A percentile compares a stretch with the other conserved stretches of the same genome.
Evolutionary conservation across 352 stramenopile genomes (phyloP).

Genomic region (Pythium apleroticum): DNA sequence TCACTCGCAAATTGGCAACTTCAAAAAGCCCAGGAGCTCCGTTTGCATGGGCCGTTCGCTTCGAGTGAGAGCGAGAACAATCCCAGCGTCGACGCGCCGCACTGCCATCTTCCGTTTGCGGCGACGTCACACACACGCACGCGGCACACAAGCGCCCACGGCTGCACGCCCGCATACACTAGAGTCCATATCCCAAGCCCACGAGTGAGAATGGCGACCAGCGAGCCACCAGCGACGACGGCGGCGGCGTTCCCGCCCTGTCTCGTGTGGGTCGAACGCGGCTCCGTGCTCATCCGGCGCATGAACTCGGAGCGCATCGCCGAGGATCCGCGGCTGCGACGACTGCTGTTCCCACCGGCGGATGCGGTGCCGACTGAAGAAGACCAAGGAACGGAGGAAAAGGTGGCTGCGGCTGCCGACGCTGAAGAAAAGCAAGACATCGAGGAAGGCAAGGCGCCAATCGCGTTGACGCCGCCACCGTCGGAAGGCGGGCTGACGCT

Average conservation of each 20-base stretch:
- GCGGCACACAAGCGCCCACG: background rate
- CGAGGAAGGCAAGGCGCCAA: background rate
- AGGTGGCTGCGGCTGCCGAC: conserved; percentile 20
- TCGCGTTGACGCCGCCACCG: background rate
- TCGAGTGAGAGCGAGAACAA: conserved; percentile 19
- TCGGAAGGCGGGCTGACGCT: conserved; percentile 17
- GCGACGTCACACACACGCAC: background rate
- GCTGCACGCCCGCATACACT: background rate
- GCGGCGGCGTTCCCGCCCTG: conserved; percentile 37
- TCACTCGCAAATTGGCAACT: conserved; percentile 24
- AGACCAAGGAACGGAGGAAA: conserved; percentile 34
- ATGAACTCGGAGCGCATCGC: conserved; percentile 89
- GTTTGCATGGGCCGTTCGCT: background rate
- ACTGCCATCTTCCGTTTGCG: background rate
- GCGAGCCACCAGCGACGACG: conserved; percentile 6
- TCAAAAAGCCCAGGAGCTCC: conserved; percentile 20
- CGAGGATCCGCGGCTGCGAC: conserved; percentile 75
- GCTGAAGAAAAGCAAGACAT: background rate
- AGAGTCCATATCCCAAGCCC: background rate
- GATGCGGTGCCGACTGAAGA: background rate
- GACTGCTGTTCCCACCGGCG: conserved; percentile 43
- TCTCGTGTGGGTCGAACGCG: conserved; percentile 78
- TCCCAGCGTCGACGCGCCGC: conserved; percentile 8
- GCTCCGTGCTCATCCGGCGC: conserved; percentile 78
- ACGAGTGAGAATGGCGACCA: conserved; percentile 9